Percentiles rank a stretch among this genome's conserved stretches.
phyloP scores from a whole-genome alignment of 2,329 filamentous ascomycete genomes.

The Cercospora zeae-maydis region DNA sequence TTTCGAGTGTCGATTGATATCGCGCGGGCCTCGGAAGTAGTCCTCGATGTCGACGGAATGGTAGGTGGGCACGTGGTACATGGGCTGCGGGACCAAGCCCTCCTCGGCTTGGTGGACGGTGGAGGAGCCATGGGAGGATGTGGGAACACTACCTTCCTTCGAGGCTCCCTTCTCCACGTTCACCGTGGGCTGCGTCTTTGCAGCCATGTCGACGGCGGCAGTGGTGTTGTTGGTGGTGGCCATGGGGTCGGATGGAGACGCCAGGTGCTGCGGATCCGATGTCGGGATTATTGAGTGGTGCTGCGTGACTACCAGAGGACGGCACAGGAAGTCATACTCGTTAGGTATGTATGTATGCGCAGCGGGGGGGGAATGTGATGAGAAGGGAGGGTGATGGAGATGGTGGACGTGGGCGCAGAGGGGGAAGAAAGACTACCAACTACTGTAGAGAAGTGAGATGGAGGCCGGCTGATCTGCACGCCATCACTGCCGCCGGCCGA shows the following conservation, averaged over 20 bases:
- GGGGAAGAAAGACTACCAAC: too few relatives aligned
- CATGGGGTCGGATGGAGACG: background rate
- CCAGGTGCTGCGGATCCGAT: background rate
- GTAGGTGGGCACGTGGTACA: conserved; percentile 18
- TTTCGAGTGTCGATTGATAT: conserved; percentile 70
- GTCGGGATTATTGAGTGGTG: background rate
- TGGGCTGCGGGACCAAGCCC: conserved; percentile 12
- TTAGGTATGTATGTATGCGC: background rate
- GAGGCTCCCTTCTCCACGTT: conserved; percentile 1
- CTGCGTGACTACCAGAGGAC: background rate
- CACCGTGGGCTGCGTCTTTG: background rate
- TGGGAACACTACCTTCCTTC: background rate
- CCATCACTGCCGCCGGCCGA: background rate
- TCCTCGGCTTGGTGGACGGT: conserved; percentile 2
- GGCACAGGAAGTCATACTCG: background rate
- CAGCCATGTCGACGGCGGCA: conserved; percentile 7
- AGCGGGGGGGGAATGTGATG: background rate
- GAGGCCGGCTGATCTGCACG: background rate
- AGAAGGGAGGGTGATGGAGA: background rate
- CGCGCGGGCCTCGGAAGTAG: conserved; percentile 51
- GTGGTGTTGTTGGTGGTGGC: background rate
- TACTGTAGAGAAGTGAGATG: background rate
- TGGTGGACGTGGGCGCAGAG: background rate
- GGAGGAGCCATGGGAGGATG: conserved; percentile 4
- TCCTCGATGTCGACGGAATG: conserved; percentile 32